Evolutionary conservation across 1,284 basidiomycete species (phyloP).

Genomic region (Tylopilus sp.): DNA sequence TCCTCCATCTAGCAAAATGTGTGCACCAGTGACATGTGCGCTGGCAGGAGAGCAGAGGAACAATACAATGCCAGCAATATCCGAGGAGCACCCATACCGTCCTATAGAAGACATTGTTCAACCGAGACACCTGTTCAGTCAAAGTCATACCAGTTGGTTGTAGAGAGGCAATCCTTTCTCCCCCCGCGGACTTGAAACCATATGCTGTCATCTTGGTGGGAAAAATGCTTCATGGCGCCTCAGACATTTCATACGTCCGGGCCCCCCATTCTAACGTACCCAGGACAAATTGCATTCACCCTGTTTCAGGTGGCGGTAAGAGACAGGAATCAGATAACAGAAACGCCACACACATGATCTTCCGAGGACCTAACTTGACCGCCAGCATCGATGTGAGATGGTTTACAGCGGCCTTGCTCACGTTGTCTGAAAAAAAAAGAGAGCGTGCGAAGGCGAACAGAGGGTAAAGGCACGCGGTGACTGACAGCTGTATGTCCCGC

Average conservation of each 20-base stretch:
- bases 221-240: slow-evolving; percentile 53
- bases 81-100: slow-evolving; percentile 63
- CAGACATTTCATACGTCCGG: neutral
- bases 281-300: slow-evolving; percentile 85
- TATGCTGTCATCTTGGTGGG: slow-evolving; percentile 86
- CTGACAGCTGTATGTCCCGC: slow-evolving; percentile 81
- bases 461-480: neutral
- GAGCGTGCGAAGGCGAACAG: slow-evolving; percentile 1
- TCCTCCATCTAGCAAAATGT: slow-evolving; percentile 69
- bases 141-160: slow-evolving; percentile 59
- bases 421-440: slow-evolving; percentile 47
- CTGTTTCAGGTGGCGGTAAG: slow-evolving; percentile 35
- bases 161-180: slow-evolving; percentile 45
- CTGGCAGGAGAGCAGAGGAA: slow-evolving; percentile 72
- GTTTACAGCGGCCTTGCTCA: slow-evolving; percentile 82
- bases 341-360: slow-evolving; percentile 58
- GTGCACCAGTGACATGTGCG: slow-evolving; percentile 70
- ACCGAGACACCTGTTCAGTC: neutral
- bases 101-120: slow-evolving; percentile 39
- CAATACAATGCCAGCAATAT: slow-evolving; percentile 72
- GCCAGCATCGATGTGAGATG: slow-evolving; percentile 78
- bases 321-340: neutral
- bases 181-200: slow-evolving; percentile 58
- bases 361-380: slow-evolving; percentile 56
- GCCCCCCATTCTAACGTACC: slow-evolving; percentile 37